Evolutionary conservation across 192 early-diverging fungal genomes (phyloP).

Genomic region (Coemansia erecta): DNA sequence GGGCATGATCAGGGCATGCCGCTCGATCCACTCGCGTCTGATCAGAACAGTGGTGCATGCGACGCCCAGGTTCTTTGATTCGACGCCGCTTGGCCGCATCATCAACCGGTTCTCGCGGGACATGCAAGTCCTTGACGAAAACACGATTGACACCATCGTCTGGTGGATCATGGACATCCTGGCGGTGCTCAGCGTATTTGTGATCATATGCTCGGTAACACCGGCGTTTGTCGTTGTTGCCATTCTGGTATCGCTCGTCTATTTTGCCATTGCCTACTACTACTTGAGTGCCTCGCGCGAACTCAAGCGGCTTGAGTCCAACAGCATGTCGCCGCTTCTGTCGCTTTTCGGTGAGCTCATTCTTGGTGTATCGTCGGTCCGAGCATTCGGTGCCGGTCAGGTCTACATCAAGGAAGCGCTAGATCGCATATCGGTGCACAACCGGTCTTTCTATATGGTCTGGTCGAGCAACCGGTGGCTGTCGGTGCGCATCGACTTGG

Average conservation of each 20-base stretch:
- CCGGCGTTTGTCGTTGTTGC: constrained; percentile 73
- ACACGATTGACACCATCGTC: constrained; percentile 51
- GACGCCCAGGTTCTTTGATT: constrained; percentile 82
- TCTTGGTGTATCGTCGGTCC: constrained; percentile 72
- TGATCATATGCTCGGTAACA: constrained; percentile 61
- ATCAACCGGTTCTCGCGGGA: constrained; percentile 86
- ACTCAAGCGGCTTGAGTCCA: constrained; percentile 83
- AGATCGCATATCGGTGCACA: constrained; percentile 66
- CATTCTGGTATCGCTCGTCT: constrained; percentile 56
- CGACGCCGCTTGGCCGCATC: constrained; percentile 80
- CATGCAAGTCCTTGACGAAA: constrained; percentile 74
- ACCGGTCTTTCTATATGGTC: constrained; percentile 79
- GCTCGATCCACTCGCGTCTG: constrained; percentile 56
- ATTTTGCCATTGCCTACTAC: constrained; percentile 60
- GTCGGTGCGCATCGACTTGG: constrained; percentile 71
- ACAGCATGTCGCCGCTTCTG: constrained; percentile 70
- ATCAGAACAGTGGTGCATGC: constrained; percentile 61
- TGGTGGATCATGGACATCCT: constrained; percentile 57
- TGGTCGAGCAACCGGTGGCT: constrained; percentile 82
- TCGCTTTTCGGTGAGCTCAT: constrained; percentile 80
- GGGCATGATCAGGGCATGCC: constrained; percentile 60
- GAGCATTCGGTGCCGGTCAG: constrained; percentile 73
- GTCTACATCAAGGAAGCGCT: constrained; percentile 64
- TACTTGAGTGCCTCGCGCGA: constrained; percentile 80
- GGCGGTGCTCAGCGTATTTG: constrained; percentile 55